These are phyloP conservation scores for Bullera alba DNA, from an alignment of 768 basidiomycete genomes.

Conservation along the genomic window DNA sequence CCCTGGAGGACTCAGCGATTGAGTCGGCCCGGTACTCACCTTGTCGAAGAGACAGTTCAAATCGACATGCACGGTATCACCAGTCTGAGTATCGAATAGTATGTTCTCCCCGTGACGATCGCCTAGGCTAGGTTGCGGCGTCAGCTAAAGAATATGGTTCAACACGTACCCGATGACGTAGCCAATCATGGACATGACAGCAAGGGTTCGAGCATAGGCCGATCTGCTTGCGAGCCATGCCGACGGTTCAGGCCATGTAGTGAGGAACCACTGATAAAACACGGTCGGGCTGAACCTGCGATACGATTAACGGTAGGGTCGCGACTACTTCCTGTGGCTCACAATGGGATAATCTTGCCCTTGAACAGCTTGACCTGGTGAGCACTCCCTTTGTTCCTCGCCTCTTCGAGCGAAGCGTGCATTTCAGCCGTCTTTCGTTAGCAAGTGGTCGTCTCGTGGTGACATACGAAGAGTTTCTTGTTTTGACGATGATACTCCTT, in stretches of 20 bases:
- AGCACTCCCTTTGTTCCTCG: constrained; percentile 17
- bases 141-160: constrained; percentile 4
- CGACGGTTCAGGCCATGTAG: constrained; percentile 92
- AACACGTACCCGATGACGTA: constrained; percentile 78
- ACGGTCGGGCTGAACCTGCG: constrained; percentile 59
- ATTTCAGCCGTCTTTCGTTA: constrained; percentile 40
- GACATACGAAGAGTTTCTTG: constrained; percentile 53
- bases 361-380: constrained; percentile 41
- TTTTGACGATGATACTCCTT: constrained; percentile 59
- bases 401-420: constrained; percentile 34
- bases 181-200: constrained; percentile 98
- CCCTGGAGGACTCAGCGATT: constrained; percentile 50
- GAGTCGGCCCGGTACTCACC: constrained; percentile 49
- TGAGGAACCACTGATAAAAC: constrained; percentile 95
- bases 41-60: constrained; percentile 98
- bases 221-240: constrained; percentile 88
- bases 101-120: constrained; percentile 97
- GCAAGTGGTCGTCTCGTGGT: neutral
- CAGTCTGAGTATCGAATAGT: constrained; percentile 75
- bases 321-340: constrained; percentile 27
- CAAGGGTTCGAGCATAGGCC: constrained; percentile 77
- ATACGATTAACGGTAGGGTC: too few relatives aligned
- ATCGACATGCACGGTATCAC: constrained; percentile 92
- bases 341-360: constrained; percentile 57
- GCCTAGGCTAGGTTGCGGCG: constrained; percentile 60